These are phyloP conservation scores for Acacia confusa DNA, from an alignment of 306 rosid genomes.

Conservation along the genomic window DNA sequence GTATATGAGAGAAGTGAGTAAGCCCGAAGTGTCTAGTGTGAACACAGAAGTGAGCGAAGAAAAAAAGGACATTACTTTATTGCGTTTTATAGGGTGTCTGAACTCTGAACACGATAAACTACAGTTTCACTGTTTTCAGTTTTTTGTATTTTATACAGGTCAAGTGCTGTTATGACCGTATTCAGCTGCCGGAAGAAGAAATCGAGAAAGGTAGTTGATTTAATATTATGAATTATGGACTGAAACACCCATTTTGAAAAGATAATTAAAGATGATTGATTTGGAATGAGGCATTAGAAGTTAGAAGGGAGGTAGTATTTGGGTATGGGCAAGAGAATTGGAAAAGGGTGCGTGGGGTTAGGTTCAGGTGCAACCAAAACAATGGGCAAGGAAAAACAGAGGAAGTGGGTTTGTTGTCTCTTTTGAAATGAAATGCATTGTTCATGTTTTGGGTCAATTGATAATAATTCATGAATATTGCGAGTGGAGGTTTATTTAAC, in stretches of 20 bases:
- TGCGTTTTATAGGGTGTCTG: background rate
- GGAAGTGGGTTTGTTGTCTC: background rate
- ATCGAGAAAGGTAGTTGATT: no score
- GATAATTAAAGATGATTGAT: background rate
- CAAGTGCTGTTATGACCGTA: background rate
- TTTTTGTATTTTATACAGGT: background rate
- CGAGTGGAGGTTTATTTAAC: constrained; percentile 12
- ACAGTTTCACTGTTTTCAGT: background rate
- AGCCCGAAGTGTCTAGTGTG: constrained; percentile 31
- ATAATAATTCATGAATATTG: constrained; percentile 12
- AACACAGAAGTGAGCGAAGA: constrained; percentile 11
- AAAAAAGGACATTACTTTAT: constrained; percentile 24
- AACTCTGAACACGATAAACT: background rate
- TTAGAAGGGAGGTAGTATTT: background rate
- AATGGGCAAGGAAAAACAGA: background rate
- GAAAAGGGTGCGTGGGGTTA: background rate
- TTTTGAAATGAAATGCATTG: background rate
- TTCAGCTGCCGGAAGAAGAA: background rate
- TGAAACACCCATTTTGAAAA: background rate
- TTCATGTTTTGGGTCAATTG: background rate
- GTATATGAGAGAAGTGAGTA: constrained; percentile 25
- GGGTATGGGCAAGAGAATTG: background rate
- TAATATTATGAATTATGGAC: background rate
- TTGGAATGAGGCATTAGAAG: background rate
- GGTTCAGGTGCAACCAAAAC: background rate